Base-by-base conservation (phyloP, 768 basidiomycete genomes). In the Baorangia bicolor region DNA sequence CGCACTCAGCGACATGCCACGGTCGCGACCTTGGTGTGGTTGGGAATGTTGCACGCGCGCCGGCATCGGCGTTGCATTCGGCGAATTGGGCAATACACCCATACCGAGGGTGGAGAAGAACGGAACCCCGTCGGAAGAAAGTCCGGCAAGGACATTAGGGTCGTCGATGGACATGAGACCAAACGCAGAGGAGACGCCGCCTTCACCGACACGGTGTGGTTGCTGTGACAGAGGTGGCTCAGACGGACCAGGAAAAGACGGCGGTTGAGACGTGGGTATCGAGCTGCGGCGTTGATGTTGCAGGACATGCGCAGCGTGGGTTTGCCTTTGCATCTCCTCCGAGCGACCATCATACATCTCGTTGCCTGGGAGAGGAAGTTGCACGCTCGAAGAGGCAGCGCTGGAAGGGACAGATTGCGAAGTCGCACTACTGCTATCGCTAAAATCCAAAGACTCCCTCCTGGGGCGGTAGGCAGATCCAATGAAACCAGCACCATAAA, bases 101-200 rank as follows among this genome's bases (percentile, higher is more conserved):
- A 73, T 54, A 20, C 61, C 60, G 6, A 66, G 43, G 23, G 58
- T 61, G 38, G 74, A 74, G 67, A 90, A 90, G 76, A 90, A 90
- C 0, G 87, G 84, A 14, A 80, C 76, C 7, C 78, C 81, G 55
- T 86, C 85, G 4, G 68, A 69, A 1, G 83, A 69, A 45, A 89
- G 74, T 2, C 85, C 81, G 0, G 87, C 84, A 35, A 90, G 75
- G 9, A 86, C 84, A 51, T 80, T 80, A 2, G 84, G 82, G 64
- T 92, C 90, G 53, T 90, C 89, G 48, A 92, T 77, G 20, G 83
- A 84, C 84, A 92, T 81, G 49, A 87, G 77, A 9, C 87, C 90
- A 65, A 92, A 91, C 2, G 85, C 86, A 23, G 78, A 80, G 5
- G 80, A 81, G 63, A 87, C 81, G 1, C 73, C 77, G 27, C 73